Conservation (phyloP, 768 basidiomycete genomes). For the Lactarius vividus region DNA sequence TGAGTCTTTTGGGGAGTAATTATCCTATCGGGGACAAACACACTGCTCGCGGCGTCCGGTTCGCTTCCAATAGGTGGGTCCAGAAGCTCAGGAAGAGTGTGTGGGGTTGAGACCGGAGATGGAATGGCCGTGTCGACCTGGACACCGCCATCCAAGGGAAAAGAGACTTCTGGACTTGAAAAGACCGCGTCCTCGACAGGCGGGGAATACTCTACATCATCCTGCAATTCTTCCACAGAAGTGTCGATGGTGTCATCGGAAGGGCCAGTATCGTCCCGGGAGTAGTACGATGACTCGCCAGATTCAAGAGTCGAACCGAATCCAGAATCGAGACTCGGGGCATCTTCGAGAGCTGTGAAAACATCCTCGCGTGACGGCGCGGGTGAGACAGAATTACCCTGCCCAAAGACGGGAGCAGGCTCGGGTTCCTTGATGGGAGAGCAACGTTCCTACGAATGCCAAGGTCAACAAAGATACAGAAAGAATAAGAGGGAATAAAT, state of each 20-base stretch:
- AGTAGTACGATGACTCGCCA: background rate
- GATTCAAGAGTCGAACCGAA: background rate
- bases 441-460: conserved; percentile 15
- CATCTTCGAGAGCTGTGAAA: background rate
- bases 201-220: background rate
- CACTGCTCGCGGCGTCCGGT: background rate
- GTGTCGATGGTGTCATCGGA: background rate
- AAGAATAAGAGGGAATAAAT: background rate
- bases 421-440: conserved; percentile 9
- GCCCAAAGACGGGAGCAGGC: conserved; percentile 1
- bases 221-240: background rate
- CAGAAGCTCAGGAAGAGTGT: background rate
- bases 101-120: background rate
- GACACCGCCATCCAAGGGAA: background rate
- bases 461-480: background rate
- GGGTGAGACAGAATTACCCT: background rate
- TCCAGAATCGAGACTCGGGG: background rate
- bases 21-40: background rate
- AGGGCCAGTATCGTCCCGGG: background rate
- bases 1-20: background rate
- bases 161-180: background rate
- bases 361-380: conserved; percentile 1
- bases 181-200: conserved; percentile 2
- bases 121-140: background rate
- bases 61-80: background rate